Base-by-base conservation (phyloP, 2,329 filamentous ascomycete species). In the Alternaria dauci region DNA sequence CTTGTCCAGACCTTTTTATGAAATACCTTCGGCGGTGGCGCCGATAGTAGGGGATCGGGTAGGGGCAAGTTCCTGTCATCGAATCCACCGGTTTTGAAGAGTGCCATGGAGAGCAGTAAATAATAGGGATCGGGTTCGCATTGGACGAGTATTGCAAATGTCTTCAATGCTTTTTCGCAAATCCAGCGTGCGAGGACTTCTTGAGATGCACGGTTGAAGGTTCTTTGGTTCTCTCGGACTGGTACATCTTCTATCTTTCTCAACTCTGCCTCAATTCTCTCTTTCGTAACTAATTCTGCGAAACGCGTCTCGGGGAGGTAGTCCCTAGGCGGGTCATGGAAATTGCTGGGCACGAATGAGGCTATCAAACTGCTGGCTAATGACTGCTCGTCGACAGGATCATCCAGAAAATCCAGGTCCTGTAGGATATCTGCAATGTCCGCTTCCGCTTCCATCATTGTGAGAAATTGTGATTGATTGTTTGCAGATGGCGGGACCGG, bases 1-100 rank as follows among this genome's bases (percentile, higher is more conserved):
- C 9, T 0, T 14, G 2, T 50, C 65, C 63, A 68, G n/a, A 63
- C 16, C n/a, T 14, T 28, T 1, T 20, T 4, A 28, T 4, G 2
- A 8, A 46, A 46, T 0, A 18, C 3, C 12, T 28, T 0, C 3
- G 28, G 42, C 2, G 42, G 4, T 8, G 25, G 25, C 28, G 28
- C 7, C 0, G 8, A 28, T 23, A 23, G 20, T 23, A 23, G 20
- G 4, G 20, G 20, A 6, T 46, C 42, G 20, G 6, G 23, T 0
- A 44, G 3, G 26, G 42, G 42, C 5, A 44, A 8, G 0, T 6
- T 44, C 0, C 28, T 4, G 2, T 44, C 42, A 11, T 23, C 28
- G 3, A 28, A 28, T 5, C 8, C 4, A 2, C 23, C 3, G 18
- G 5, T 28, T 30, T 2, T 23, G 6, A 46, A 46, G 1, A 23